Percentiles rank a stretch among this genome's conserved stretches.
Evolutionary conservation across 2,329 filamentous ascomycete genomes (phyloP).

Genomic region (Phoma sp.): DNA sequence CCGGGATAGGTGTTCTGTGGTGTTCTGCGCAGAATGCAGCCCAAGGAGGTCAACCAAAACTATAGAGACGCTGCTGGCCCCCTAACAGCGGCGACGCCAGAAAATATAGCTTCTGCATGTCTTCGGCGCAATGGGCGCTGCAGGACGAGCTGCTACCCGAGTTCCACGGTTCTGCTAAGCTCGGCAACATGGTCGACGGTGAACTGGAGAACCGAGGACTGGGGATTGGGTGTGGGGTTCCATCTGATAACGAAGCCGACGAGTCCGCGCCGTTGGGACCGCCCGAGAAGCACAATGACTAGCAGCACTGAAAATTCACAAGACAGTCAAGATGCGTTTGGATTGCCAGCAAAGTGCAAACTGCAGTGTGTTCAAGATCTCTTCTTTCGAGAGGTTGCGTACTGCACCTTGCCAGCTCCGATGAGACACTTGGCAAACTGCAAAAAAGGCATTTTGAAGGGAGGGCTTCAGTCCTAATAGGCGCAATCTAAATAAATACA

Average conservation of each 20-base stretch:
- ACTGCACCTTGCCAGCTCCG: background rate
- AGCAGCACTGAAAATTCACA: no score
- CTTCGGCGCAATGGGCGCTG: constrained; percentile 28
- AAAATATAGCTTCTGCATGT: constrained; percentile 26
- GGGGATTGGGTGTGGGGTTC: constrained; percentile 12
- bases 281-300: no score
- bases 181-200: constrained; percentile 32
- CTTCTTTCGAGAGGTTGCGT: background rate
- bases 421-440: no score
- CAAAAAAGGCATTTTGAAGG: no score
- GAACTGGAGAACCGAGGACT: constrained; percentile 34
- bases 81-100: constrained; percentile 4
- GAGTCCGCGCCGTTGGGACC: background rate
- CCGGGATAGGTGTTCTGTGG: constrained; percentile 35
- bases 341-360: background rate
- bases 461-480: no score
- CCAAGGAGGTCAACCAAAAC: constrained; percentile 33
- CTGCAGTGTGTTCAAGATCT: background rate
- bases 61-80: constrained; percentile 13
- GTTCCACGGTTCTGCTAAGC: constrained; percentile 31
- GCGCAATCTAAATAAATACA: no score
- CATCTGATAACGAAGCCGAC: constrained; percentile 16
- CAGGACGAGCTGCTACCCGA: constrained; percentile 10
- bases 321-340: no score
- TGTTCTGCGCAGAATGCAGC: constrained; percentile 48